These are phyloP conservation scores for Apodospora peruviana DNA, from an alignment of 495 filamentous ascomycete genomes.

Conservation along the genomic window DNA sequence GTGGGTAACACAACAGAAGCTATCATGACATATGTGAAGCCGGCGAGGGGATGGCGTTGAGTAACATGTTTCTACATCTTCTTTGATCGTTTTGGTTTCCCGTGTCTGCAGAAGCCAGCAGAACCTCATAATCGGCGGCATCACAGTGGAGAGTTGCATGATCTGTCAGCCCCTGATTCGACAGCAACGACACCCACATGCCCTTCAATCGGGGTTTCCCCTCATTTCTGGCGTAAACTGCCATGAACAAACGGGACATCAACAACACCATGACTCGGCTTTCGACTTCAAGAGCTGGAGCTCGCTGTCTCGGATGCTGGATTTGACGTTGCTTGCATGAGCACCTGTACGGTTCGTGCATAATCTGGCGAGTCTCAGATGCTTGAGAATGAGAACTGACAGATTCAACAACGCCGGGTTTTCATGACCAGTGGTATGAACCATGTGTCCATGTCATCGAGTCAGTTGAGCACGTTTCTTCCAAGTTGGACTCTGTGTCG, in stretches of 20 bases:
- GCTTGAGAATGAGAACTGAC: no score
- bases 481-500: no score
- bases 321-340: not conserved
- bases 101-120: no score
- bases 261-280: not conserved
- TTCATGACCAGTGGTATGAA: no score
- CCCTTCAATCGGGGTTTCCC: not conserved
- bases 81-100: no score
- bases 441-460: no score
- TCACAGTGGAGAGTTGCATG: not conserved
- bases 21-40: constrained; percentile 1
- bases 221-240: no score
- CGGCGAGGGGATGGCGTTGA: constrained; percentile 6
- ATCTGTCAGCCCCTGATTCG: constrained; percentile 18
- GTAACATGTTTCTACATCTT: no score
- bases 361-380: not conserved
- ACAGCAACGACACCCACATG: not conserved
- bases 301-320: not conserved
- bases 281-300: not conserved
- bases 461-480: no score
- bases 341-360: not conserved
- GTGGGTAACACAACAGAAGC: constrained; percentile 1
- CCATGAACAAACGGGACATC: no score
- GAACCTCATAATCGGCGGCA: no score
- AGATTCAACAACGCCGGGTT: no score